Evolutionary conservation across 1,139 yeast genomes (phyloP), one percentile per base, ranked within the genome.

Genomic region (Pichia sp.): DNA sequence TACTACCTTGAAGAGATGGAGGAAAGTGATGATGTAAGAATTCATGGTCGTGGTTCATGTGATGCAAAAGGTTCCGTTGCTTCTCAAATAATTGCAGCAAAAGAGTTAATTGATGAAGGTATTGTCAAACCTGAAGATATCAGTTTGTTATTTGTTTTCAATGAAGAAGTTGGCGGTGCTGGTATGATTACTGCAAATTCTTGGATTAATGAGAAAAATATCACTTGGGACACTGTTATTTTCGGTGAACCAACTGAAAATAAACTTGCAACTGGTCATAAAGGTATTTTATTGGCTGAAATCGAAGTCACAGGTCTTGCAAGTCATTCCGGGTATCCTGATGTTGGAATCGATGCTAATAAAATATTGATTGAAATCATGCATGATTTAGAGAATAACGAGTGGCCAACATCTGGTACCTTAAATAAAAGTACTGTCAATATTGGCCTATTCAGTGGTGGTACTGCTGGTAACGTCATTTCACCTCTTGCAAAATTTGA

Each of bases 171-270:
- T 25, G 71, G 70, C 31, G 88, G 88, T 14, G 58, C 59, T 24
- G 88, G 89, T 15, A 79, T 80, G 84, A 52, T 47, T 25, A 48
- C 56, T 23, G 82, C 74, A 3, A 49, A 53, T 41, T 48, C 53
- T 38, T 40, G 42, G 12, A 41, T 53, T 7, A 22, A 34, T 9
- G 28, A 40, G 1, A 25, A 43, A 5, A 68, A 67, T 23, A 71
- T 70, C 11, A 54, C 59, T 3, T 81, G 85, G 84, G 74, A 74
- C 6, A 53, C 71, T 4, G 86, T 74, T 20, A 70, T 81, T 35
- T 80, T 80, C 58, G 88, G 88, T 12, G 89, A 81, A 54, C 88
- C 89, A 17, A 80, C 89, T 0, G 86, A 79, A 50, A 64, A 72
- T 55, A 78, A 77, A 52, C 65, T 81, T 20, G 85, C 84, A 3